These are phyloP conservation scores for Diplodia mutila DNA, from an alignment of 2,329 filamentous ascomycete species.

Conservation along the genomic window DNA sequence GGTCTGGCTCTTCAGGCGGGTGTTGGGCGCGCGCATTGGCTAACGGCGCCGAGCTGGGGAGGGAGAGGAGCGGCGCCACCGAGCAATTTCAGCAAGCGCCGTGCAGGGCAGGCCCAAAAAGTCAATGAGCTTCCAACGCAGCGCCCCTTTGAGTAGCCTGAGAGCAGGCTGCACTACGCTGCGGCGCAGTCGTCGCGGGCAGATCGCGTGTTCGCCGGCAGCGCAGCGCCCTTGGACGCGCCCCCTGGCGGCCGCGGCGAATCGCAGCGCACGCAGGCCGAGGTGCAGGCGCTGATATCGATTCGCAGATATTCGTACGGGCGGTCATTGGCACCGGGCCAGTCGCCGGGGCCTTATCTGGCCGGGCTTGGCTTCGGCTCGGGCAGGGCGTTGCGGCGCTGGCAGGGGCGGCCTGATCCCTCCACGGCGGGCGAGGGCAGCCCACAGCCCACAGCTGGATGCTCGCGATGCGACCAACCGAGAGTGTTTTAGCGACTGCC, in stretches of 20 bases:
- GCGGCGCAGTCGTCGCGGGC: background rate
- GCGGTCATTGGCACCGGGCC: conserved; percentile 23
- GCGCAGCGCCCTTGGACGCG: background rate
- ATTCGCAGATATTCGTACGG: conserved; percentile 5
- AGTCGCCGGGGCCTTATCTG: conserved; percentile 1
- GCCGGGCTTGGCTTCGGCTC: conserved; percentile 6
- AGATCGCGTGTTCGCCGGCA: background rate
- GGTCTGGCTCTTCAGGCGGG: conserved; percentile 13
- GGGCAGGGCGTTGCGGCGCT: conserved; percentile 4
- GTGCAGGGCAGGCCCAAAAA: background rate
- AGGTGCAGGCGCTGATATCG: conserved; percentile 1
- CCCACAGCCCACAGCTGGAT: background rate
- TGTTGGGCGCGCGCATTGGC: conserved; percentile 7
- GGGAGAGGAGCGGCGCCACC: background rate
- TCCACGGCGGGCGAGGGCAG: background rate
- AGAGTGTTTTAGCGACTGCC: conserved; percentile 9
- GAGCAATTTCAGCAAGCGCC: conserved; percentile 23
- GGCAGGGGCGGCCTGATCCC: conserved; percentile 8
- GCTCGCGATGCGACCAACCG: conserved; percentile 15
- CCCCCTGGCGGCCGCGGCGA: background rate
- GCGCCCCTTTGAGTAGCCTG: background rate
- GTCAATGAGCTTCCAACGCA: background rate
- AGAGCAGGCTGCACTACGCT: background rate
- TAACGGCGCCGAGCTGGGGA: background rate
- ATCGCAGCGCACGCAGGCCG: background rate